Conservation (phyloP, 2,329 filamentous ascomycete genomes). For the Ophiostoma novo-ulmi region DNA sequence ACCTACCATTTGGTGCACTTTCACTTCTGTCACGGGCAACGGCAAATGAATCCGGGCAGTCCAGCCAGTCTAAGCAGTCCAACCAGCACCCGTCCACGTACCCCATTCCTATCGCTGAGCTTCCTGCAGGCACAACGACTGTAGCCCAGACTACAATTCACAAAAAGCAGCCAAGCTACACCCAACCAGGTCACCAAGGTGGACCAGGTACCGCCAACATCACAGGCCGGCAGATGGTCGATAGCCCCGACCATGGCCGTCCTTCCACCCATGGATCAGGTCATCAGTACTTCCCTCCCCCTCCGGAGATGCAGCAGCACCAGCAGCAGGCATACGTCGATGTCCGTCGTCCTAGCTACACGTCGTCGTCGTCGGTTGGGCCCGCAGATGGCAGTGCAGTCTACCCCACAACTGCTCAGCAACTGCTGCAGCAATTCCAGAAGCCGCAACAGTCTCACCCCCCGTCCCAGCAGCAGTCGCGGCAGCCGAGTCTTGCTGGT, state of each 20-base stretch:
- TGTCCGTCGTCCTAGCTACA: slow-evolving; percentile 22
- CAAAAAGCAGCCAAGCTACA: slow-evolving; percentile 16
- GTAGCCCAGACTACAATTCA: background rate
- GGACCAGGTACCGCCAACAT: background rate
- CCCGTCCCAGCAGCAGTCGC: background rate
- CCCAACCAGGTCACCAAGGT: slow-evolving; percentile 9
- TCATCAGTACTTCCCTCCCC: background rate
- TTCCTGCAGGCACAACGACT: slow-evolving; percentile 17
- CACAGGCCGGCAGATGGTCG: slow-evolving; percentile 8
- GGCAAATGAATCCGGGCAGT: slow-evolving; percentile 2
- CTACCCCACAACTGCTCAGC: background rate
- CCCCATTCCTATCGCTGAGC: slow-evolving; percentile 16
- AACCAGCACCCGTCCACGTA: slow-evolving; percentile 16
- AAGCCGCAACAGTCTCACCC: slow-evolving; percentile 3
- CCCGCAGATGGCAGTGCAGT: background rate
- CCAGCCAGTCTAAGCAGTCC: background rate
- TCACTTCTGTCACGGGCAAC: slow-evolving; percentile 38
- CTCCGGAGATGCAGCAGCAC: slow-evolving; percentile 10
- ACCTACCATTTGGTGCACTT: slow-evolving; percentile 39
- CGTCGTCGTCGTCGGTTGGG: slow-evolving; percentile 15
- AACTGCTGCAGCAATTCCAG: slow-evolving; percentile 5
- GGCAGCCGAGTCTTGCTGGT: background rate
- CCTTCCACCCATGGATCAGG: slow-evolving; percentile 17
- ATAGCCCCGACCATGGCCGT: slow-evolving; percentile 18
- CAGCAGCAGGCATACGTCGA: background rate